Conservation (phyloP, 75 land plant genomes). For the Picea glauca region DNA sequence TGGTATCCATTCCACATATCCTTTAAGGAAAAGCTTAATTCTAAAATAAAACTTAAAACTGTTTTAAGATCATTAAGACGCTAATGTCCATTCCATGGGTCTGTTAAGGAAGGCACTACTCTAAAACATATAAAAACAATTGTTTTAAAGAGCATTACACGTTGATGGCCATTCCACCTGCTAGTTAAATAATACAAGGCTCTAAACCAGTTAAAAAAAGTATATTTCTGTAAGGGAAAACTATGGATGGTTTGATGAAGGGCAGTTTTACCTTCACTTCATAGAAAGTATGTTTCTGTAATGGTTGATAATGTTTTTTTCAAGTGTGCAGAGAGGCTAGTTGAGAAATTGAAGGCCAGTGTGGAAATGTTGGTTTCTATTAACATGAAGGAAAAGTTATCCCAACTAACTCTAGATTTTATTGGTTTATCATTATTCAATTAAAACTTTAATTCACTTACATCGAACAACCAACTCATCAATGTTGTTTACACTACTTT, state of each 20-base stretch:
- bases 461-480: constrained; percentile 85
- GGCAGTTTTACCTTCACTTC: constrained; percentile 96
- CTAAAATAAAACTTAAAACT: too few relatives aligned
- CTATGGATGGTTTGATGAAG: constrained; percentile 58
- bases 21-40: too few relatives aligned
- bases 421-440: constrained; percentile 96
- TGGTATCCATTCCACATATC: too few relatives aligned
- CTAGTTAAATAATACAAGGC: too few relatives aligned
- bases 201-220: too few relatives aligned
- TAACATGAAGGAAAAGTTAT: constrained; percentile 92
- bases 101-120: too few relatives aligned
- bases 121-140: too few relatives aligned
- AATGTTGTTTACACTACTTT: constrained; percentile 98
- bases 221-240: too few relatives aligned
- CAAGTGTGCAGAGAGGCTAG: constrained; percentile 78
- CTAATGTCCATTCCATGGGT: too few relatives aligned
- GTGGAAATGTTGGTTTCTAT: constrained; percentile 48
- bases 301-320: constrained; percentile 93
- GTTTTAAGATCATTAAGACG: too few relatives aligned
- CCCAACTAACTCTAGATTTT: constrained; percentile 92
- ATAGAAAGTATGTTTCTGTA: constrained; percentile 76
- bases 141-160: too few relatives aligned
- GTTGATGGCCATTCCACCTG: too few relatives aligned
- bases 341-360: constrained; percentile 57
- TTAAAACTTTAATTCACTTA: constrained; percentile 90